phyloP scores from a whole-genome alignment of 371 early-diverging fungal genomes.

The Mucor lusitanicus region DNA sequence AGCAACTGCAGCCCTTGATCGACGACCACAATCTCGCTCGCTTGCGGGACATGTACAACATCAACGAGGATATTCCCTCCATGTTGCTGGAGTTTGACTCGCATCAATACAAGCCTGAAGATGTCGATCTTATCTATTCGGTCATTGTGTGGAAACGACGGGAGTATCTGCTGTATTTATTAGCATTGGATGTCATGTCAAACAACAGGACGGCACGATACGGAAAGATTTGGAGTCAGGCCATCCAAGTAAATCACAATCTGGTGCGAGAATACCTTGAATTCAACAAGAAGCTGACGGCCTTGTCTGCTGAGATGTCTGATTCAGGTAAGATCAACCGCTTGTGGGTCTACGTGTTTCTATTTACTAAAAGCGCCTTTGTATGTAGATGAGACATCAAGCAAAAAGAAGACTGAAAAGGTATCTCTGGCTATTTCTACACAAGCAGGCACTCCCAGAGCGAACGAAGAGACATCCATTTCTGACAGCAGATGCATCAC shows the following conservation, averaged over 20 bases:
- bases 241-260: conserved; percentile 24
- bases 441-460: neutral
- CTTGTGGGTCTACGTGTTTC: neutral
- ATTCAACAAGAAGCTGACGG: conserved; percentile 11
- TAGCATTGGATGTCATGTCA: conserved; percentile 50
- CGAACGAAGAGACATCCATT: neutral
- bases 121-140: conserved; percentile 24
- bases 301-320: neutral
- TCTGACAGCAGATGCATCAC: conserved; percentile 22
- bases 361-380: neutral
- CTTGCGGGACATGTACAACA: conserved; percentile 46
- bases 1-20: conserved; percentile 26
- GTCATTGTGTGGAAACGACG: conserved; percentile 38
- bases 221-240: conserved; percentile 36
- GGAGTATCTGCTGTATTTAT: conserved; percentile 41
- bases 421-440: neutral
- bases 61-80: conserved; percentile 16
- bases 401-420: neutral
- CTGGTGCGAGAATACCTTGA: conserved; percentile 21
- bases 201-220: conserved; percentile 35
- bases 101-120: conserved; percentile 2
- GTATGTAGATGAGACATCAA: neutral
- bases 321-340: neutral
- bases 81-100: conserved; percentile 2
- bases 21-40: conserved; percentile 31